These are phyloP conservation scores for Pyrenophora graminea DNA, from an alignment of 2,329 filamentous ascomycete species.

Conservation along the genomic window DNA sequence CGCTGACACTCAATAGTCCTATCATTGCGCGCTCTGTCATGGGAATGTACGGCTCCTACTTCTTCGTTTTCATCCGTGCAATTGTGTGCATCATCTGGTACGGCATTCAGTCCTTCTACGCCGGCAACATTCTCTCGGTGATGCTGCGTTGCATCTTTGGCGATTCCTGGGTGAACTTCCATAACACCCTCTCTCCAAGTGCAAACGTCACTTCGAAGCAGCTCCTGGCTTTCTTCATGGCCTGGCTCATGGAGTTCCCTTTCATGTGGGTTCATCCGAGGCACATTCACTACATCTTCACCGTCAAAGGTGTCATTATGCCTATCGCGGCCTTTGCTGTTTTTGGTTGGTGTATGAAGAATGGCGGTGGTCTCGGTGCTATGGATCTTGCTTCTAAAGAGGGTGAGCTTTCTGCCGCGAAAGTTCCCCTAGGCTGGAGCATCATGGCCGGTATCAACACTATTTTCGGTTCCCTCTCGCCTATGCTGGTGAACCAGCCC, in stretches of 20 bases:
- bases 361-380: slow-evolving; percentile 34
- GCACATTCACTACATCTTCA: slow-evolving; percentile 34
- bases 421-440: slow-evolving; percentile 39
- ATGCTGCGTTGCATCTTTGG: slow-evolving; percentile 49
- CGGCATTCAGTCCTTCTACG: slow-evolving; percentile 36
- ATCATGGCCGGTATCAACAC: slow-evolving; percentile 51
- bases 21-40: slow-evolving; percentile 26
- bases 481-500: slow-evolving; percentile 49
- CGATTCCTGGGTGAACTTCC: slow-evolving; percentile 41
- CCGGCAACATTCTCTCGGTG: slow-evolving; percentile 41
- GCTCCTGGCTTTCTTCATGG: slow-evolving; percentile 40
- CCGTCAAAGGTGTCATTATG: slow-evolving; percentile 39
- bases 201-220: slow-evolving; percentile 41
- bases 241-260: slow-evolving; percentile 39
- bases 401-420: slow-evolving; percentile 2
- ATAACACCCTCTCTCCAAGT: slow-evolving; percentile 31
- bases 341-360: slow-evolving; percentile 45
- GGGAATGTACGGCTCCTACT: slow-evolving; percentile 46
- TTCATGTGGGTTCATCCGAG: slow-evolving; percentile 43
- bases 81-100: slow-evolving; percentile 49
- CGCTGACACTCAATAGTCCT: slow-evolving; percentile 14
- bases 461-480: slow-evolving; percentile 49
- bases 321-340: slow-evolving; percentile 40
- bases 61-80: slow-evolving; percentile 47
- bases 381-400: slow-evolving; percentile 19